Evolutionary conservation across 1,284 basidiomycete species (phyloP).

Genomic region (Tremellales sp.): DNA sequence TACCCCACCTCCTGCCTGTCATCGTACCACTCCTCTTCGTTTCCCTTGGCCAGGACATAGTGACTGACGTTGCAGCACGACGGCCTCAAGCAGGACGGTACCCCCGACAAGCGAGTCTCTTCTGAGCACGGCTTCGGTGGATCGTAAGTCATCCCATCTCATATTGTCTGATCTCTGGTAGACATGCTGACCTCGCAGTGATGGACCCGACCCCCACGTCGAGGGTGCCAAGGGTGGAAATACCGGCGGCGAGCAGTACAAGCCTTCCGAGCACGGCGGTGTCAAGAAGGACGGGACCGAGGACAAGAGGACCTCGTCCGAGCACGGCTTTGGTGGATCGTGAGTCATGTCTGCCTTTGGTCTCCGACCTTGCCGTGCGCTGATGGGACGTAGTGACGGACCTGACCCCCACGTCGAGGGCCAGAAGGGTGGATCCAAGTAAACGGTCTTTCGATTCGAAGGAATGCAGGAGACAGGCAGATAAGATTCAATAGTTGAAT

Average conservation of each 20-base stretch:
- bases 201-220: constrained; percentile 41
- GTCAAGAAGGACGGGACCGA: constrained; percentile 35
- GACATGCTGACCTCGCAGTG: constrained; percentile 6
- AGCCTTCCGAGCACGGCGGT: constrained; percentile 38
- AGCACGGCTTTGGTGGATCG: constrained; percentile 40
- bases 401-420: constrained; percentile 39
- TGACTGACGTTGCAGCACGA: constrained; percentile 29
- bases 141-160: constrained; percentile 14
- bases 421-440: constrained; percentile 30
- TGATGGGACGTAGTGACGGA: constrained; percentile 22
- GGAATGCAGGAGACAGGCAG: no score
- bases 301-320: constrained; percentile 35
- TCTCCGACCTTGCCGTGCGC: neutral
- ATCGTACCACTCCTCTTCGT: neutral
- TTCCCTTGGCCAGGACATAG: neutral
- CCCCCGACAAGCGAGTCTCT: constrained; percentile 44
- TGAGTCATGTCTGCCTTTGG: constrained; percentile 9
- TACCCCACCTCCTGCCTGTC: neutral
- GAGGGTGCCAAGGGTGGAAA: constrained; percentile 39
- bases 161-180: neutral
- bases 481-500: no score
- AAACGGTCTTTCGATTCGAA: no score
- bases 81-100: constrained; percentile 41
- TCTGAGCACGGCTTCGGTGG: constrained; percentile 47
- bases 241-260: constrained; percentile 31